Percentiles rank a stretch among this genome's conserved stretches.
Evolutionary conservation across 441 rosid species (phyloP).

Genomic region (Francoa sonchifolia): DNA sequence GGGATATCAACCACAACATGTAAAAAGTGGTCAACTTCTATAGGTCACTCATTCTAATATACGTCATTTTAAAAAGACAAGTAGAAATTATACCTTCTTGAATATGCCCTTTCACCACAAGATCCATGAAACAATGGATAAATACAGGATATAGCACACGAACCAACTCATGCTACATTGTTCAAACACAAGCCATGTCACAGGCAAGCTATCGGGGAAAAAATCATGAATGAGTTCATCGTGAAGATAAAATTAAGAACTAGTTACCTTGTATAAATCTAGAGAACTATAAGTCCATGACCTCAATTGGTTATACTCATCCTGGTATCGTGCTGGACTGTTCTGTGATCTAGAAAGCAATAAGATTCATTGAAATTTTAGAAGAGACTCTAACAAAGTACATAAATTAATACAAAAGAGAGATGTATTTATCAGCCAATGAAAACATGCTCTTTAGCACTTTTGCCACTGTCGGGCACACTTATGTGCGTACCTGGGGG

Average conservation of each 20-base stretch:
- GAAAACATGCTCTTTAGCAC: too few species aligned
- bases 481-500: too few species aligned
- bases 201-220: background rate
- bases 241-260: constrained; percentile 2
- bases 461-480: too few species aligned
- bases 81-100: constrained; percentile 54
- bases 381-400: background rate
- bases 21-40: too few species aligned
- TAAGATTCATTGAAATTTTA: constrained; percentile 3
- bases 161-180: constrained; percentile 79
- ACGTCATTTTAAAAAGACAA: constrained; percentile 4
- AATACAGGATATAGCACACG: constrained; percentile 93
- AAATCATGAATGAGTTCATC: background rate
- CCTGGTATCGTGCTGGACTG: constrained; percentile 51
- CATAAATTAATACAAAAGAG: too few species aligned
- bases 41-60: too few species aligned
- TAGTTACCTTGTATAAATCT: constrained; percentile 72
- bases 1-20: constrained; percentile 11
- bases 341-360: constrained; percentile 43
- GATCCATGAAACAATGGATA: constrained; percentile 88
- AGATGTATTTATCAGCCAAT: too few species aligned
- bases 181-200: constrained; percentile 11
- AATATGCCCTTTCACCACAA: constrained; percentile 72
- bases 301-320: constrained; percentile 72
- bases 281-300: constrained; percentile 77